A percentile compares a stretch with the other conserved stretches of the same genome.
These are phyloP conservation scores for Cladosporium austrohemisphaericum DNA, from an alignment of 2,329 filamentous ascomycete genomes.

Conservation along the genomic window DNA sequence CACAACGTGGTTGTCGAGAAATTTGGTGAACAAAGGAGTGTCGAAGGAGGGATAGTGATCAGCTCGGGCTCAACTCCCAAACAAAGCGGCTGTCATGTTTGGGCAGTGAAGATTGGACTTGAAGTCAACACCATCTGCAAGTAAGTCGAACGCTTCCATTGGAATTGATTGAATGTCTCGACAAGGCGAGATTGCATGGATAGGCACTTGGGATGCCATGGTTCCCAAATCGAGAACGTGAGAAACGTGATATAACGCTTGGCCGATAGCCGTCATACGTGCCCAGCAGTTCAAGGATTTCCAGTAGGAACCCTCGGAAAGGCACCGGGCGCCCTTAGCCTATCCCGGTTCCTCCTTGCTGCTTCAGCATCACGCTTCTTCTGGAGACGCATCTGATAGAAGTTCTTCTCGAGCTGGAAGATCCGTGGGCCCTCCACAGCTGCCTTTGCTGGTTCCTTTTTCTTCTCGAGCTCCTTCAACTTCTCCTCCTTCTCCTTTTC, in stretches of 20 bases:
- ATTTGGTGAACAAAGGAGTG: no score
- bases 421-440: slow-evolving; percentile 66
- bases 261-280: no score
- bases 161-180: no score
- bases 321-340: slow-evolving; percentile 69
- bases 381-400: slow-evolving; percentile 81
- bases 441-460: slow-evolving; percentile 61
- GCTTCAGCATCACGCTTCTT: slow-evolving; percentile 73
- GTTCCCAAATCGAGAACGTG: background rate
- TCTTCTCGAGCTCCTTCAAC: slow-evolving; percentile 39
- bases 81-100: no score
- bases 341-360: slow-evolving; percentile 76
- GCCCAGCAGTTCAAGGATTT: slow-evolving; percentile 18
- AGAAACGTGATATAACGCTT: no score
- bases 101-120: no score
- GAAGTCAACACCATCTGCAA: no score
- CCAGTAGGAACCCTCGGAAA: slow-evolving; percentile 83
- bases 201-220: background rate
- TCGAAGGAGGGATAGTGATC: no score
- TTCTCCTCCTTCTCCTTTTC: slow-evolving; percentile 44
- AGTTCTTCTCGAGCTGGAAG: slow-evolving; percentile 83
- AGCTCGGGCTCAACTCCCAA: no score
- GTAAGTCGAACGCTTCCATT: no score
- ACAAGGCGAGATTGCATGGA: no score
- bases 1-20: no score